Conservation (phyloP, 257 asterid genomes). For the Vinca minor region DNA sequence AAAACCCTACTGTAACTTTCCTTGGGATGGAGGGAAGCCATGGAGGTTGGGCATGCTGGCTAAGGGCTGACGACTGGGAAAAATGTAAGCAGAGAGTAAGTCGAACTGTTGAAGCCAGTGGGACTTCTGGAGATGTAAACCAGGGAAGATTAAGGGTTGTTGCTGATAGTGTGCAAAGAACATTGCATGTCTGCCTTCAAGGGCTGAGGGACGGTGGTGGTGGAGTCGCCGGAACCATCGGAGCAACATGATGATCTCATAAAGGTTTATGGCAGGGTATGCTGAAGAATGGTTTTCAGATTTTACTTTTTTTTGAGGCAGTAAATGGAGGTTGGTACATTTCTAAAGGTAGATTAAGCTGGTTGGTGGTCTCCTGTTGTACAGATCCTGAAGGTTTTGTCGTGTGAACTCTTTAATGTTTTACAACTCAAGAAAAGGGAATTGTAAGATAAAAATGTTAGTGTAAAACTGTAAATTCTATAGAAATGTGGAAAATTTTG, state of each 20-base stretch:
- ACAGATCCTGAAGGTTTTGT: constrained; percentile 22
- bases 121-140: constrained; percentile 57
- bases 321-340: not conserved
- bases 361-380: constrained; percentile 22
- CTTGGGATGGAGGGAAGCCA: constrained; percentile 99
- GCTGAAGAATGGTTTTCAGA: no score
- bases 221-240: constrained; percentile 28
- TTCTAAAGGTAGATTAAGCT: constrained; percentile 9
- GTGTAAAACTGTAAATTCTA: not conserved
- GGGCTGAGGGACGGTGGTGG: constrained; percentile 76
- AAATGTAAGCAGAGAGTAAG: constrained; percentile 72
- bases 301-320: not conserved
- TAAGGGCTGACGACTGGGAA: constrained; percentile 79
- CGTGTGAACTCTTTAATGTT: constrained; percentile 8
- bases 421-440: not conserved
- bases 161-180: constrained; percentile 86
- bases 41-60: constrained; percentile 98
- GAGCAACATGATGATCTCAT: constrained; percentile 18
- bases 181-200: constrained; percentile 69
- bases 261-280: no score
- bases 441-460: not conserved
- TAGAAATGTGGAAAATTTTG: constrained; percentile 10
- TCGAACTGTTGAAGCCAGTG: constrained; percentile 60
- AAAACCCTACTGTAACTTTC: constrained; percentile 55
- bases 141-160: constrained; percentile 83